Evolutionary conservation across 139 green algal species (phyloP).

Genomic region (Picochlorum sp.): DNA sequence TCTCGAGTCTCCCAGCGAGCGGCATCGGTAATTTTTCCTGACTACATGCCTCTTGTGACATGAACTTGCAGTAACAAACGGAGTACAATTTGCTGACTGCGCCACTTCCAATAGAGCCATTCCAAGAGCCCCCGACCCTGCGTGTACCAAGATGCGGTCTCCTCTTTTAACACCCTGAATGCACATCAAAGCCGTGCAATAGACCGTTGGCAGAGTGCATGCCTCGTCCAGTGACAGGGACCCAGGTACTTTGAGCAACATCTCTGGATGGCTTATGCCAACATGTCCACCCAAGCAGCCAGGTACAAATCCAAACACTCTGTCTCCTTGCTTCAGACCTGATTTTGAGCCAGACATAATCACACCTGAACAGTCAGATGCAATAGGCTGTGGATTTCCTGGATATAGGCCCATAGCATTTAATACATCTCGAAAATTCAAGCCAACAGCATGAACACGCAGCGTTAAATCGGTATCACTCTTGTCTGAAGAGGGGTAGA

Average conservation of each 20-base stretch:
- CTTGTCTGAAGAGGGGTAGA: too few relatives aligned
- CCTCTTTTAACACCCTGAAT: constrained; percentile 17
- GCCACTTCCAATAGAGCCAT: constrained; percentile 25
- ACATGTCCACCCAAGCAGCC: constrained; percentile 60
- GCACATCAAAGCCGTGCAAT: constrained; percentile 43
- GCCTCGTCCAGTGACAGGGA: constrained; percentile 56
- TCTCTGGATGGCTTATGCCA: constrained; percentile 21
- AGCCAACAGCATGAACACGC: constrained; percentile 31
- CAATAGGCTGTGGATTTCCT: constrained; percentile 33
- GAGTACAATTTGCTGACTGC: too few relatives aligned
- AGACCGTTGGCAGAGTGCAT: constrained; percentile 64
- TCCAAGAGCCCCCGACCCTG: constrained; percentile 68
- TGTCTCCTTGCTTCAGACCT: constrained; percentile 23
- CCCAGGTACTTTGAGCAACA: constrained; percentile 49
- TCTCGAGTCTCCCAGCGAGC: too few relatives aligned
- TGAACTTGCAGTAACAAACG: too few relatives aligned
- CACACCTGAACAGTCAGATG: constrained; percentile 42
- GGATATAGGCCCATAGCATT: constrained; percentile 58
- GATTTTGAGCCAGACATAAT: constrained; percentile 6
- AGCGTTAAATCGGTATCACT: too few relatives aligned
- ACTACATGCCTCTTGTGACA: too few relatives aligned
- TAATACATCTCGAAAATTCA: constrained; percentile 52
- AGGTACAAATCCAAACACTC: constrained; percentile 68
- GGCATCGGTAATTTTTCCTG: too few relatives aligned
- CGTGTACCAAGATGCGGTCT: constrained; percentile 51